Base-by-base conservation (phyloP, 495 filamentous ascomycete genomes). In the Pseudomonodictys pantanalensis region DNA sequence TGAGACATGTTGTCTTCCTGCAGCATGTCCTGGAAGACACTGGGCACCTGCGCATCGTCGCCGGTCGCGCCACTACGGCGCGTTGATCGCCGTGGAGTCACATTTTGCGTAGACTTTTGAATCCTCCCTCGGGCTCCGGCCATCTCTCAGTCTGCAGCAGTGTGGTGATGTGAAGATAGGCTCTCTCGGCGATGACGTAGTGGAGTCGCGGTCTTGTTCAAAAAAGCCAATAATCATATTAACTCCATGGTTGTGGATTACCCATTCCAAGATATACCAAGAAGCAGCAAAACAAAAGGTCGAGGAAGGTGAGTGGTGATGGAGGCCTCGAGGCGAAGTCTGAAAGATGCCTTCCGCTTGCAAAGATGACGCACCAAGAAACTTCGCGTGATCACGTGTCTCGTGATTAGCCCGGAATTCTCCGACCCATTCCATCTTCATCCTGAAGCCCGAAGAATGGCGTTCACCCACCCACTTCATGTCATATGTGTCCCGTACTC, bases 21-120 rank as follows among this genome's bases (percentile, higher is more conserved):
- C 3, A 67, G 49, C 50, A 67, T 20, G 26, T 60, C 59, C 24
- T 53, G 58, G 33, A 63, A 67, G 12, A 67, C 64, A 20, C 60
- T 44, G 42, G 64, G 64, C n/a, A 67, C 59, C n/a, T 39, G 43
- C 15, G 30, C 29, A 52, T 56, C 54, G 23, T 62, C 32, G 22
- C 41, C 43, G 8, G 53, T 28, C 20, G 44, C 26, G 28, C 30
- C 56, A 6, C 35, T 23, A n/a, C 53, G 23, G 7, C 60, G 52
- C 18, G 47, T 38, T 9, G 58, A 29, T 10, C 63, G 25, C 41
- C 53, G 32, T 2, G 58, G 46, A 10, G 30, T 42, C 1, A 26
- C 43, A 15, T 2, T 41, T 2, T 28, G 29, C 6, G 22, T 11
- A 18, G 62, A 41, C 39, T 56, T 62, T 15, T 28, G 51, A 15